Evolutionary conservation across 441 rosid genomes (phyloP).

Genomic region (Dalechampia spathulata): DNA sequence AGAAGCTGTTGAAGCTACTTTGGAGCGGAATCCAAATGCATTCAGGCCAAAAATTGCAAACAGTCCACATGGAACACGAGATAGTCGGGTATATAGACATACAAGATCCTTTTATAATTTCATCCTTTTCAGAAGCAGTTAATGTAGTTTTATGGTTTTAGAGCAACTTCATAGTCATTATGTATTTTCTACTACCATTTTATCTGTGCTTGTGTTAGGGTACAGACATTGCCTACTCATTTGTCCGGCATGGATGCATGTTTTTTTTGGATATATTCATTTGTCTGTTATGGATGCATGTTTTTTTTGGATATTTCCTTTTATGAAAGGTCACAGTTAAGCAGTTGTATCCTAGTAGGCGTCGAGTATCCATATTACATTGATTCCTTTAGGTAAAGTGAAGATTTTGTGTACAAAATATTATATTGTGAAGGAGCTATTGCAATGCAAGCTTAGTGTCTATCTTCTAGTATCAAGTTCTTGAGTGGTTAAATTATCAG

Average conservation of each 20-base stretch:
- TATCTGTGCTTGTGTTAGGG: background rate
- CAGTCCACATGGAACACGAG: slow-evolving; percentile 64
- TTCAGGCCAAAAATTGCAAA: slow-evolving; percentile 94
- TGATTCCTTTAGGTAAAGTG: background rate
- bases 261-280: background rate
- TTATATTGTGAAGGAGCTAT: background rate
- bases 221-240: background rate
- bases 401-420: background rate
- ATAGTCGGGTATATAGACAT: slow-evolving; percentile 38
- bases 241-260: background rate
- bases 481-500: too few relatives aligned
- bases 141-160: background rate
- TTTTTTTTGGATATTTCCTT: background rate
- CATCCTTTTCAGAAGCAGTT: background rate
- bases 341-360: background rate
- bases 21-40: slow-evolving; percentile 93
- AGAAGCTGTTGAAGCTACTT: slow-evolving; percentile 61
- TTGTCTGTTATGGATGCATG: background rate
- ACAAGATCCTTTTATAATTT: background rate
- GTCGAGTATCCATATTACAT: background rate
- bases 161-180: background rate
- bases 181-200: background rate
- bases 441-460: too few relatives aligned
- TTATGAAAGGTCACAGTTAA: too few relatives aligned
- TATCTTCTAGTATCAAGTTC: too few relatives aligned